These are phyloP conservation scores for Stenocarpella maydis DNA, from an alignment of 2,329 filamentous ascomycete genomes.

Conservation along the genomic window DNA sequence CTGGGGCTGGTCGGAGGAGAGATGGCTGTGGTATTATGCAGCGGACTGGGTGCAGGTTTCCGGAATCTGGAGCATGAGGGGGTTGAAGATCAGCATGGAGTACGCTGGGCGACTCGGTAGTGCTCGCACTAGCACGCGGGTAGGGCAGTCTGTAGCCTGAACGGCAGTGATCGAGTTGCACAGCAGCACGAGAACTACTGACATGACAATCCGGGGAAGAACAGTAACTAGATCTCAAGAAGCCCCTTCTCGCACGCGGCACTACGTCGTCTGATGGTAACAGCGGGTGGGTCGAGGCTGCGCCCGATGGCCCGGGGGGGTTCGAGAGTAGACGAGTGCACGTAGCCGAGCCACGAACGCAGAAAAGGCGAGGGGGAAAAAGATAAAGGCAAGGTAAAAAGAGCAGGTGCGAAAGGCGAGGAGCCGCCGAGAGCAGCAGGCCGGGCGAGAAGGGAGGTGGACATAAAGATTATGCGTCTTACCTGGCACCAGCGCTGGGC, in stretches of 20 bases:
- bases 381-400: slow-evolving; percentile 5
- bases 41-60: slow-evolving; percentile 58
- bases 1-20: slow-evolving; percentile 54
- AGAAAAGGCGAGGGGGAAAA: no score
- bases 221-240: neutral
- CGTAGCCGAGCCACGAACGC: slow-evolving; percentile 10
- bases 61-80: slow-evolving; percentile 52
- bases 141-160: slow-evolving; percentile 23
- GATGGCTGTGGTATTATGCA: slow-evolving; percentile 53
- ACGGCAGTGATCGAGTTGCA: slow-evolving; percentile 41
- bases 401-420: neutral
- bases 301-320: neutral
- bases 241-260: slow-evolving; percentile 2
- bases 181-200: slow-evolving; percentile 39
- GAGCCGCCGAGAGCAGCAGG: neutral
- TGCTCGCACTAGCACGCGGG: slow-evolving; percentile 28
- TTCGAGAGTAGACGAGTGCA: slow-evolving; percentile 13
- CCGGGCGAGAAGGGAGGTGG: neutral
- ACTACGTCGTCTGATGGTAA: slow-evolving; percentile 8
- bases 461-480: slow-evolving; percentile 33
- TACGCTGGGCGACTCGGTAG: slow-evolving; percentile 37
- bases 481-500: slow-evolving; percentile 38
- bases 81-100: slow-evolving; percentile 43
- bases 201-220: slow-evolving; percentile 34
- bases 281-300: slow-evolving; percentile 11